These are phyloP conservation scores for Cyamopsis tetragonoloba DNA, from an alignment of 306 rosid species.

Conservation along the genomic window DNA sequence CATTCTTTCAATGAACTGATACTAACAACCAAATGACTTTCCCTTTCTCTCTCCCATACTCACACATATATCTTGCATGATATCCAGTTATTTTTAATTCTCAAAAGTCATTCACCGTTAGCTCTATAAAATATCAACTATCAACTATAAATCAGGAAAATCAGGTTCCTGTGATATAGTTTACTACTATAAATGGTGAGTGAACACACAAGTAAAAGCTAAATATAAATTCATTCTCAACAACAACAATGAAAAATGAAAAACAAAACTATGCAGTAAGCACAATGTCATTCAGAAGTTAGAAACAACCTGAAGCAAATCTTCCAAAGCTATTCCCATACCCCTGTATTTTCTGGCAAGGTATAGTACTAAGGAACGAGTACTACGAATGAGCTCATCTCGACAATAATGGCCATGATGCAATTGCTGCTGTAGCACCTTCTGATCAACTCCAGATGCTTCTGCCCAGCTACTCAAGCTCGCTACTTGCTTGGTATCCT, in stretches of 20 bases:
- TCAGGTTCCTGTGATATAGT: slow-evolving; percentile 5
- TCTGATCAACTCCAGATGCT: slow-evolving; percentile 63
- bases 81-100: not conserved
- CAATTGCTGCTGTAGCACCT: slow-evolving; percentile 50
- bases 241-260: not conserved
- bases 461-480: slow-evolving; percentile 81
- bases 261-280: not conserved
- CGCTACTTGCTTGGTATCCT: slow-evolving; percentile 50
- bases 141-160: not conserved
- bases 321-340: slow-evolving; percentile 70
- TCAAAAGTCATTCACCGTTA: slow-evolving; percentile 4
- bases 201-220: not conserved
- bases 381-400: slow-evolving; percentile 76
- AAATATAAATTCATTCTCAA: not conserved
- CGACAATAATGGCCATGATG: slow-evolving; percentile 63
- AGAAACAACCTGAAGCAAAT: slow-evolving; percentile 76
- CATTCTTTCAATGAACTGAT: not conserved
- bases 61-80: not conserved
- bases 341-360: slow-evolving; percentile 78
- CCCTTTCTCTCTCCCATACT: not conserved
- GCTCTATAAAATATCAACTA: not conserved
- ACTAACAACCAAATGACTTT: not conserved
- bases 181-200: not conserved
- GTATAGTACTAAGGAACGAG: slow-evolving; percentile 66
- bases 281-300: slow-evolving; percentile 15